Evolutionary conservation across 208 protist species (phyloP), one percentile per base, ranked within the genome.

Genomic region (Blastocrithidia nonstop): DNA sequence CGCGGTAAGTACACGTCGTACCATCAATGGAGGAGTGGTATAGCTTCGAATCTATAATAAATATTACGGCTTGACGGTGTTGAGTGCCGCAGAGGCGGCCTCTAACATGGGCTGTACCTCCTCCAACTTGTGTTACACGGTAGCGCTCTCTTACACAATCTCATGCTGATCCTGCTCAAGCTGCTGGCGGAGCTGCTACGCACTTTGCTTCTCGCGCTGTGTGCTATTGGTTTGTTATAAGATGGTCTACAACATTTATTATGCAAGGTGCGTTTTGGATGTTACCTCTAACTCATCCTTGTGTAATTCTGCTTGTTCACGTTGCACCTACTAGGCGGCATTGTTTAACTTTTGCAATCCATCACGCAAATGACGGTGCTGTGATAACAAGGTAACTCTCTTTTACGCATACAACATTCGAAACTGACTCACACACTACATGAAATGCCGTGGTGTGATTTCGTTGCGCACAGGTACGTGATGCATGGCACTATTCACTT

Each of bases 401-500:
- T 98, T 99, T 54, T 98, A 88, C 5, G 63, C 50, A 46, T 95
- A 92, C n/a, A 99, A 53, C 1, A 62, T 19, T 21, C 85, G 75
- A 29, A 97, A 96, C 45, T 99, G 96, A 6, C 69, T 75, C 39
- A 99, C 95, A 45, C 95, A 94, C 52, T 99, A 96, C 19, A 96
- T 89, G 69, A 96, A 99, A 65, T 99, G 97, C 1, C 97, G 80
- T 43, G 97, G 97, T 1, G 97, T 99, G 33, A 99, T 71, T 59
- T 11, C 29, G 29, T n/a, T 35, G 29, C 29, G 29, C n/a, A n/a
- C 29, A 35, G 11, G 29, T n/a, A 11, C 29, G 29, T 35, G 11
- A 11, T 35, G 11, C 24, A n/a, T n/a, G n/a, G n/a, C n/a, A n/a
- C n/a, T n/a, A n/a, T n/a, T n/a, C n/a, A n/a, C n/a, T n/a, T n/a